phyloP scores from a whole-genome alignment of 2,329 filamentous ascomycete species.

The Exophiala alcalophila region DNA sequence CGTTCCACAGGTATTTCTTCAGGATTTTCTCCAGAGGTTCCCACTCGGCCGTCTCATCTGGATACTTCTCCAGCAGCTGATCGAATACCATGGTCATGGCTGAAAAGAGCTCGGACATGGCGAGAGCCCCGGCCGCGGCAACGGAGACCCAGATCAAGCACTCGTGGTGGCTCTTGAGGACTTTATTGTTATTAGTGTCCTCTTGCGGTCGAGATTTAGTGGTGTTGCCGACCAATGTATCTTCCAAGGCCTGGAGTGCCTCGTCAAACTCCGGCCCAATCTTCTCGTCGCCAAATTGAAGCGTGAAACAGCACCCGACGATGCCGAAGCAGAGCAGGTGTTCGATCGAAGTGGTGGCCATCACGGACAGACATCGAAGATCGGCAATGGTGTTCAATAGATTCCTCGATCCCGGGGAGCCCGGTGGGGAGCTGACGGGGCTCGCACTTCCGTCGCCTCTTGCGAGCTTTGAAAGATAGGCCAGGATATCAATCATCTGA shows the following conservation, averaged over 20 bases:
- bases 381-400: conserved; percentile 19
- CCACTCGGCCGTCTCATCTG: conserved; percentile 15
- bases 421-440: conserved; percentile 7
- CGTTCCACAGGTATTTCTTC: conserved; percentile 20
- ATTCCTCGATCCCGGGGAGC: conserved; percentile 6
- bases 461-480: conserved; percentile 12
- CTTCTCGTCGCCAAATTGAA: conserved; percentile 14
- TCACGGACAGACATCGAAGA: conserved; percentile 15
- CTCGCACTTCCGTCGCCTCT: conserved; percentile 12
- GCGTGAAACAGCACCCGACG: conserved; percentile 19
- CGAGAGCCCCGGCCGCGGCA: conserved; percentile 15
- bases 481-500: conserved; percentile 21
- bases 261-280: conserved; percentile 17
- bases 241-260: conserved; percentile 18
- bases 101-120: conserved; percentile 10
- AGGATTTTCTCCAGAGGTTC: conserved; percentile 16
- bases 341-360: conserved; percentile 19
- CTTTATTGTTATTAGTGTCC: too few relatives aligned
- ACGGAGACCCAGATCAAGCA: conserved; percentile 22
- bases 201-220: conserved; percentile 8
- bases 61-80: conserved; percentile 17
- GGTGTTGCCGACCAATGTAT: conserved; percentile 13
- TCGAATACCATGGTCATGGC: conserved; percentile 14
- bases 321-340: conserved; percentile 21
- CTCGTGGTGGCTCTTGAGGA: conserved; percentile 10